phyloP scores from a whole-genome alignment of 768 basidiomycete species.

The Gymnopilus junonius region DNA sequence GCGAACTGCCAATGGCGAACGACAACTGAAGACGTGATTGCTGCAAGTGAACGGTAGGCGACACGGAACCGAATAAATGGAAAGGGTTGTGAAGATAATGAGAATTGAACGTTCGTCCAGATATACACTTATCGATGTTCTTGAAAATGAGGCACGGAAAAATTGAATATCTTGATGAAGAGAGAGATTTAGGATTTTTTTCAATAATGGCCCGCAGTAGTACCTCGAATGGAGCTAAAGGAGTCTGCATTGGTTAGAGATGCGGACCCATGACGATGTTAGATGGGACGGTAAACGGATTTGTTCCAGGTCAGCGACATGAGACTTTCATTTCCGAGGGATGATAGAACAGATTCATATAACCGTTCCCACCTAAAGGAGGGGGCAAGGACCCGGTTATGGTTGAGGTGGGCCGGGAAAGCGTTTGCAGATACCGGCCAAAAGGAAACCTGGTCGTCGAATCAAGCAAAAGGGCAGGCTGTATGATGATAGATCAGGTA shows the following conservation, averaged over 20 bases:
- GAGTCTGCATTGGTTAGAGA: background rate
- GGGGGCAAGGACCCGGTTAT: background rate
- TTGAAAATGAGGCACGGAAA: background rate
- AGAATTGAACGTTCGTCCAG: background rate
- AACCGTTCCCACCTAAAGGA: slow-evolving; percentile 1
- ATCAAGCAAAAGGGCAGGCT: background rate
- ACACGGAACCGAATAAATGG: slow-evolving; percentile 15
- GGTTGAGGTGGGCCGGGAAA: background rate
- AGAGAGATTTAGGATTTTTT: background rate
- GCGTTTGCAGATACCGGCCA: background rate
- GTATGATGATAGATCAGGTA: slow-evolving; percentile 21
- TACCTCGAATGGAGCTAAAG: slow-evolving; percentile 5
- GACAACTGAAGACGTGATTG: background rate
- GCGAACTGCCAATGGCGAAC: slow-evolving; percentile 1
- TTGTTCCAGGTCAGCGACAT: slow-evolving; percentile 23
- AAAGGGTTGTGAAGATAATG: slow-evolving; percentile 2
- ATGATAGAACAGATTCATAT: slow-evolving; percentile 11
- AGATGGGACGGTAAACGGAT: slow-evolving; percentile 1
- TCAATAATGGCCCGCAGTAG: background rate
- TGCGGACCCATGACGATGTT: slow-evolving; percentile 6
- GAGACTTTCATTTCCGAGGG: slow-evolving; percentile 41
- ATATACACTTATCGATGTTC: slow-evolving; percentile 14
- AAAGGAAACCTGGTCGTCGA: background rate
- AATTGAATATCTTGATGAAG: background rate
- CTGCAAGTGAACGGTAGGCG: background rate